These are phyloP conservation scores for Phialophora macrospora DNA, from an alignment of 2,329 filamentous ascomycete genomes.

Conservation along the genomic window DNA sequence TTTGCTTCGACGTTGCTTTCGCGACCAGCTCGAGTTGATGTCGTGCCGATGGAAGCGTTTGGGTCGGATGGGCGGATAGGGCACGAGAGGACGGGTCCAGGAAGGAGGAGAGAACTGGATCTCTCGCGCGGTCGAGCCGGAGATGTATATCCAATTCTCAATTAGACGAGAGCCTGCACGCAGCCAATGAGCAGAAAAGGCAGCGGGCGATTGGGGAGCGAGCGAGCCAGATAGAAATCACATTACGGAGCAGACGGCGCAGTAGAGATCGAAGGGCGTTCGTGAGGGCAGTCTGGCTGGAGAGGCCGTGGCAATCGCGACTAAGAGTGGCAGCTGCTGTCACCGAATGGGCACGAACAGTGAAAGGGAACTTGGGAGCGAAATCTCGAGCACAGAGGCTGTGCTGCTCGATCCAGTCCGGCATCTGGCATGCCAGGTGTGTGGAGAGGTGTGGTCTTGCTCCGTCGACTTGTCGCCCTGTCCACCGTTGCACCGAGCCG, in stretches of 20 bases:
- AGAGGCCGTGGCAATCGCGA: neutral
- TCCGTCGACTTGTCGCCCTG: neutral
- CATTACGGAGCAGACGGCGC: slow-evolving; percentile 3
- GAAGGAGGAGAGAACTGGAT: slow-evolving; percentile 16
- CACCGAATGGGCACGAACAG: neutral
- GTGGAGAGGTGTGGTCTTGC: slow-evolving; percentile 1
- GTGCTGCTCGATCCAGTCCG: neutral
- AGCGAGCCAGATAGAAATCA: slow-evolving; percentile 10
- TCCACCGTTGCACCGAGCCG: slow-evolving; percentile 11
- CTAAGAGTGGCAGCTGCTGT: neutral
- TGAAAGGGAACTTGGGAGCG: neutral
- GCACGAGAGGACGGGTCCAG: slow-evolving; percentile 20
- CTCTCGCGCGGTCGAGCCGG: slow-evolving; percentile 19
- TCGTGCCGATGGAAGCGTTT: slow-evolving; percentile 18
- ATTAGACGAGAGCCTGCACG: slow-evolving; percentile 29
- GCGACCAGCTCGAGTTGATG: slow-evolving; percentile 6
- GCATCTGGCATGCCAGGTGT: slow-evolving; percentile 9
- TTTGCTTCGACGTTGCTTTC: slow-evolving; percentile 21
- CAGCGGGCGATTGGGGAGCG: slow-evolving; percentile 5
- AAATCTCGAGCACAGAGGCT: neutral
- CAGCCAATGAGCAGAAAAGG: slow-evolving; percentile 20
- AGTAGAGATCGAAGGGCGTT: slow-evolving; percentile 5
- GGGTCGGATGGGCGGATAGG: slow-evolving; percentile 5
- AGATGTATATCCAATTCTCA: slow-evolving; percentile 36
- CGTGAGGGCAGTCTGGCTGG: neutral